Conservation (phyloP, 2,329 filamentous ascomycete genomes). For the Scedosporium apiospermum region DNA sequence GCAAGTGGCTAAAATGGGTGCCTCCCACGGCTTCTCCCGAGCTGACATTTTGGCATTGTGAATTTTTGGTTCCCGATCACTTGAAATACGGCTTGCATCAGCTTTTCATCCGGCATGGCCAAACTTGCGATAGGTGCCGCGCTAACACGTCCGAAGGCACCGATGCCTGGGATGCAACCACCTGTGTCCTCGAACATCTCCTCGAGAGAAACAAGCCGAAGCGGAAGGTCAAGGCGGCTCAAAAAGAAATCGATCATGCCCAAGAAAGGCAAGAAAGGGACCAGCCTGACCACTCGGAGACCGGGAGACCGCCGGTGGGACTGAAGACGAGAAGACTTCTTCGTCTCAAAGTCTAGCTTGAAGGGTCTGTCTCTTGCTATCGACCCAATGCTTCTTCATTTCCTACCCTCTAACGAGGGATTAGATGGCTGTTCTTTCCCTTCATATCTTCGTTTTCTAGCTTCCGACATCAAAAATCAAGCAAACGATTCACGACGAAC, state of each 20-base stretch:
- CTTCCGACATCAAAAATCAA: background rate
- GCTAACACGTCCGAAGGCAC: slow-evolving; percentile 46
- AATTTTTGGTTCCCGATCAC: slow-evolving; percentile 38
- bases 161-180: slow-evolving; percentile 49
- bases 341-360: background rate
- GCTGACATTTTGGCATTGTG: slow-evolving; percentile 42
- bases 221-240: background rate
- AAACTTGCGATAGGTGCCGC: slow-evolving; percentile 36
- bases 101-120: slow-evolving; percentile 44
- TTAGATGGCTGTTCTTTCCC: background rate
- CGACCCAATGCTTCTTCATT: background rate
- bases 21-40: slow-evolving; percentile 38
- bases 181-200: slow-evolving; percentile 32
- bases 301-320: background rate
- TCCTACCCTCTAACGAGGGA: background rate
- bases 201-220: slow-evolving; percentile 16
- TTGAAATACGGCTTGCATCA: slow-evolving; percentile 48
- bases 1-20: slow-evolving; percentile 43
- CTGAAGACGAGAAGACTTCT: background rate
- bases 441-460: background rate
- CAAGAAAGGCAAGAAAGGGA: too few species aligned
- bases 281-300: background rate
- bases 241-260: background rate
- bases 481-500: too few species aligned
- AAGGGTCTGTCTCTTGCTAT: background rate